Conservation (phyloP, 2,329 filamentous ascomycete species). For the Aureobasidium musti region DNA sequence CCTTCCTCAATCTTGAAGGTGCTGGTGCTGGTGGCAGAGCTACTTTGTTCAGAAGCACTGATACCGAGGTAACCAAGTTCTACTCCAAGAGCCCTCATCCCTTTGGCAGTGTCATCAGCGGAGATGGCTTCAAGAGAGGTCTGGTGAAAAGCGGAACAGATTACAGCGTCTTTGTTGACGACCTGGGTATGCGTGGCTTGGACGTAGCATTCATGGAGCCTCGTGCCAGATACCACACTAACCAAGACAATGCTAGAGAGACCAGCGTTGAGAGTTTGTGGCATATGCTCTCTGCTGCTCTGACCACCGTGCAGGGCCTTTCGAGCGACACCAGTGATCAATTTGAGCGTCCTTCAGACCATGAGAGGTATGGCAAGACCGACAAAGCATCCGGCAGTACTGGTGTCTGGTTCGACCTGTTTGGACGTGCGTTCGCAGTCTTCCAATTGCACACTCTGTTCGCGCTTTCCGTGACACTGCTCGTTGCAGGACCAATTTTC, state of each 20-base stretch:
- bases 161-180: slow-evolving; percentile 77
- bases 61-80: slow-evolving; percentile 78
- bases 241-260: slow-evolving; percentile 81
- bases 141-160: slow-evolving; percentile 85
- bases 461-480: slow-evolving; percentile 78
- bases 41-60: slow-evolving; percentile 82
- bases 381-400: slow-evolving; percentile 61
- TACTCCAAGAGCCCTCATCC: slow-evolving; percentile 73
- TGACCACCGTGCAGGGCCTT: slow-evolving; percentile 72
- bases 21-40: slow-evolving; percentile 89
- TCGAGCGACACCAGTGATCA: slow-evolving; percentile 66
- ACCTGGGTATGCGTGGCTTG: slow-evolving; percentile 79
- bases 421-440: slow-evolving; percentile 75
- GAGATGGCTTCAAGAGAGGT: slow-evolving; percentile 79
- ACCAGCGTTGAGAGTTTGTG: slow-evolving; percentile 72
- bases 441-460: slow-evolving; percentile 82
- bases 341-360: slow-evolving; percentile 63
- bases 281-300: slow-evolving; percentile 90
- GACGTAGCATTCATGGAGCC: slow-evolving; percentile 92
- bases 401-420: slow-evolving; percentile 93
- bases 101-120: slow-evolving; percentile 78
- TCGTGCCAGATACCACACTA: slow-evolving; percentile 83
- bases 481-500: slow-evolving; percentile 75
- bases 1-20: slow-evolving; percentile 93
- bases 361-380: slow-evolving; percentile 59